A percentile compares a stretch with the other conserved stretches of the same genome.
phyloP scores from a whole-genome alignment of 805 yeast genomes.

The Huiozyma sinensis region DNA sequence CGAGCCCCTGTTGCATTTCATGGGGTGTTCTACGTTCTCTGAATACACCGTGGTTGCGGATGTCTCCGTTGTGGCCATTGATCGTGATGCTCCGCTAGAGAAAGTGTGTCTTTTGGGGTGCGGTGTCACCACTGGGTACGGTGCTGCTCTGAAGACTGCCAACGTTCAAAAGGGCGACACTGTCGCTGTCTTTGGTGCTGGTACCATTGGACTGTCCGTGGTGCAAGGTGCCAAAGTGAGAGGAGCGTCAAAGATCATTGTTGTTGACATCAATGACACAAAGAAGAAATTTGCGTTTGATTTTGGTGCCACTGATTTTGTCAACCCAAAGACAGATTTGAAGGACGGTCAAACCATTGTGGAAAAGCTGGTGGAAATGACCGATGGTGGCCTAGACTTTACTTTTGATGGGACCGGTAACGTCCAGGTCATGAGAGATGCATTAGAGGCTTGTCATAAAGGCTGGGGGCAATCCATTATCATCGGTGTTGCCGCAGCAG shows the following conservation, averaged over 20 bases:
- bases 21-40: conserved; percentile 97
- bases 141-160: conserved; percentile 94
- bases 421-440: conserved; percentile 87
- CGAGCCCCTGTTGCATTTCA: conserved; percentile 75
- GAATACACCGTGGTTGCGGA: conserved; percentile 98
- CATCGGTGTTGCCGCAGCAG: conserved; percentile 98
- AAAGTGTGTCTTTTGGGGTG: conserved; percentile 91
- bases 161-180: conserved; percentile 78
- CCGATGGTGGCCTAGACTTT: conserved; percentile 95
- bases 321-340: conserved; percentile 65
- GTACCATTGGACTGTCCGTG: conserved; percentile 93
- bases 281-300: conserved; percentile 78
- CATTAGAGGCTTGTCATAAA: conserved; percentile 94
- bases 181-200: conserved; percentile 95
- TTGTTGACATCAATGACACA: conserved; percentile 74
- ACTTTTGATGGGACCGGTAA: conserved; percentile 99
- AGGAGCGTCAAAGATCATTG: conserved; percentile 72
- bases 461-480: conserved; percentile 97
- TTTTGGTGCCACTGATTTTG: conserved; percentile 92
- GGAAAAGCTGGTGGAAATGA: conserved; percentile 71
- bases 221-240: conserved; percentile 87
- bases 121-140: conserved; percentile 97
- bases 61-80: conserved; percentile 88
- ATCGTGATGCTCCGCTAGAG: conserved; percentile 73
- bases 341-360: conserved; percentile 69